Evolutionary conservation across 2,329 filamentous ascomycete species (phyloP), one percentile per base, ranked within the genome.

Genomic region (Sclerotinia nivalis): DNA sequence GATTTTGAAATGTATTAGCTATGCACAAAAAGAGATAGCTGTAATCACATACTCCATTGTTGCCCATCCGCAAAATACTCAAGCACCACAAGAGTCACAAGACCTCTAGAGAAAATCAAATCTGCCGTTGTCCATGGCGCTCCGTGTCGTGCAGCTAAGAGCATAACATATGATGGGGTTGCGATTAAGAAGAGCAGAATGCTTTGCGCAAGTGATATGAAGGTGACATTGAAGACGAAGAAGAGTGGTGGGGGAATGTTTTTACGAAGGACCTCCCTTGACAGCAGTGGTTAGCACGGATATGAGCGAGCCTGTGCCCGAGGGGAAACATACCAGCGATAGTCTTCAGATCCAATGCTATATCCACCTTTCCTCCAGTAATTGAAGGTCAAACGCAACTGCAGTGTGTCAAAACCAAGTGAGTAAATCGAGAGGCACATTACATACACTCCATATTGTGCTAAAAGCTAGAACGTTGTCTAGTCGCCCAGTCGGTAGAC

Each of bases 311-410:
- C 31, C 10, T 22, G 20, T 52, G 66, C 8, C 64, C 20, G 12
- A 12, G 13, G 34, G n/a, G 28, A 22, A 22, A 75, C 79, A 65
- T 75, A 85, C 89, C 96, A 99, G 81, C 96, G 88, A 80, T 99
- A 99, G 80, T 99, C 96, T 81, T 99, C 95, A 22, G 91, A 94
- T 50, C 96, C 95, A 73, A 94, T 84, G 22, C 85, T 83, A 80
- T 99, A 99, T 34, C 96, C 96, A 52, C 96, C 96, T 80, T 93
- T 97, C 70, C 96, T 91, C 90, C 92, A 97, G 82, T 97, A 99
- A 82, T 99, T 99, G 84, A 88, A 98, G 3, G 95, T 98, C 80
- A 99, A 83, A 15, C 96, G 91, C 70, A 83, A 79, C 92, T 93
- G 74, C 28, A 62, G 22, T 60, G 43, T 40, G 55, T 37, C 73